phyloP scores from a whole-genome alignment of 305 asterid genomes.

The Nicotiana rustica region DNA sequence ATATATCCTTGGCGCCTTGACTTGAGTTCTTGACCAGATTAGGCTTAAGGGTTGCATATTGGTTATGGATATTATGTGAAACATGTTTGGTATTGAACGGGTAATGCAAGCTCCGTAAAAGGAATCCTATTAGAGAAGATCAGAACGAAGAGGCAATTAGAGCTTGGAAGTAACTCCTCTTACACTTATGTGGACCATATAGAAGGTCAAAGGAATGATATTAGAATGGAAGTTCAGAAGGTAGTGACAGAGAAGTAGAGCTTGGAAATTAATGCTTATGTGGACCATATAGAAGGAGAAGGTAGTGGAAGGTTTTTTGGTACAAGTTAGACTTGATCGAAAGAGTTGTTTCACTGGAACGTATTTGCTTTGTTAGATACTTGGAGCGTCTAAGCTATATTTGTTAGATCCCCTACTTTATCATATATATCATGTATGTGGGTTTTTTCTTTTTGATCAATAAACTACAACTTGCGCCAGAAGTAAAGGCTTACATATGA shows the following conservation, averaged over 20 bases:
- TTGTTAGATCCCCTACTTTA: background rate
- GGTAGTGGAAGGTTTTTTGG: background rate
- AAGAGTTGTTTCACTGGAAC: background rate
- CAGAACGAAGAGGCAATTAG: background rate
- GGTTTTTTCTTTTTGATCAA: background rate
- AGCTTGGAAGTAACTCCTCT: background rate
- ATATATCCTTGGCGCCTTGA: background rate
- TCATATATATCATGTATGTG: background rate
- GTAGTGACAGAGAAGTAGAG: background rate
- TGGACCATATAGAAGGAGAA: background rate
- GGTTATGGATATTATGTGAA: background rate
- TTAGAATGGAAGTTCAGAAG: background rate
- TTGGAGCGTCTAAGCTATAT: background rate
- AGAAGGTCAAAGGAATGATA: background rate
- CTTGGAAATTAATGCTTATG: background rate
- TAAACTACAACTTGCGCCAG: background rate
- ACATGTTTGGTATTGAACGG: background rate
- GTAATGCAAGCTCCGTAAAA: background rate
- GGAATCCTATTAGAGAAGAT: background rate
- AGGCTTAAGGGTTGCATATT: background rate
- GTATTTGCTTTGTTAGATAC: background rate
- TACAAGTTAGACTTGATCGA: background rate
- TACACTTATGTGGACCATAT: constrained; percentile 7
- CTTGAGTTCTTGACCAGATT: too few relatives aligned
- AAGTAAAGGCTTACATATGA: background rate